phyloP scores from a whole-genome alignment of 257 asterid species.

The Voacanga thouarsii region DNA sequence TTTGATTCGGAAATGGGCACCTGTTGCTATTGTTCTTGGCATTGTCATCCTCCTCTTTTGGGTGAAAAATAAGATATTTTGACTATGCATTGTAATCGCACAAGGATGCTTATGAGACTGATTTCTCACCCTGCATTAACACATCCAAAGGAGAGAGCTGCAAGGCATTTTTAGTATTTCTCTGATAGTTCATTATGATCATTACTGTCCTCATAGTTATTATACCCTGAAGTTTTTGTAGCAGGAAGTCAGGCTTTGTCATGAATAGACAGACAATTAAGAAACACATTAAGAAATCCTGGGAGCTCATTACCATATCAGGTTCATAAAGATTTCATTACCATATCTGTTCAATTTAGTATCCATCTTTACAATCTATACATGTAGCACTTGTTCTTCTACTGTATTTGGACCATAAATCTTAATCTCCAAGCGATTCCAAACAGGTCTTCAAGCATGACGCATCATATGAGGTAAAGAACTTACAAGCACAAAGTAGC shows the following conservation, averaged over 20 bases:
- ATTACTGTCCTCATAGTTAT: too few species aligned
- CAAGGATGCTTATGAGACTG: neutral
- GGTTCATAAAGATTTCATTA: neutral
- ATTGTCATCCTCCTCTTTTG: slow-evolving; percentile 82
- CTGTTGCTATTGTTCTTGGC: slow-evolving; percentile 81
- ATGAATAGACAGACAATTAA: neutral
- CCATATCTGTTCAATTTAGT: neutral
- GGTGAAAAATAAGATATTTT: slow-evolving; percentile 83
- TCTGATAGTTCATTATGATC: neutral
- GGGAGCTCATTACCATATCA: neutral
- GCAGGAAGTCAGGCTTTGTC: neutral
- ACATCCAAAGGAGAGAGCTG: neutral
- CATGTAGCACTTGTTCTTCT: neutral
- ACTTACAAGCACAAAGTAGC: too few species aligned
- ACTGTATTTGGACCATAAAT: neutral
- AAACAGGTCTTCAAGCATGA: too few species aligned
- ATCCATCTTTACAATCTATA: neutral
- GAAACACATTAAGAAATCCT: neutral
- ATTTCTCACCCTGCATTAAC: neutral
- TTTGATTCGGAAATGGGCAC: slow-evolving; percentile 91
- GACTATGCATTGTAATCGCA: slow-evolving; percentile 20
- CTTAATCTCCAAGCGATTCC: neutral
- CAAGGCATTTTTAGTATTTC: neutral
- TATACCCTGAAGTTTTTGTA: neutral
- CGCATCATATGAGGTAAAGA: too few species aligned